Evolutionary conservation across 2,329 filamentous ascomycete species (phyloP).

Genomic region (Neocucurbitaria cava): DNA sequence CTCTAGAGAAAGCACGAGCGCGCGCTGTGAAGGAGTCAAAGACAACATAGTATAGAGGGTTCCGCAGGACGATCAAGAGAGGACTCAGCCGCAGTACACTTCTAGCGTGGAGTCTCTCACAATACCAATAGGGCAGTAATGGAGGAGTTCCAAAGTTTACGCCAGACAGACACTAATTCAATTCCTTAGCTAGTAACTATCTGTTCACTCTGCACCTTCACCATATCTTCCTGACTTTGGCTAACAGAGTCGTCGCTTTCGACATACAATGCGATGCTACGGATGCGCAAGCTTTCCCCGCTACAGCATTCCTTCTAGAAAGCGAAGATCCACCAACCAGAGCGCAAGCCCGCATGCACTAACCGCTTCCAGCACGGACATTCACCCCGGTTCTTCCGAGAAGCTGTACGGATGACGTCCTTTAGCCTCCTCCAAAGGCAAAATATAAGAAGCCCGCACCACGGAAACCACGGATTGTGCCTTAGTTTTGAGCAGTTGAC

Average conservation of each 20-base stretch:
- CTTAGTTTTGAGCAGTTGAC: conserved; percentile 21
- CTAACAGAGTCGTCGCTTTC: neutral
- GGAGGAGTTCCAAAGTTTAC: no score
- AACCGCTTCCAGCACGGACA: conserved; percentile 32
- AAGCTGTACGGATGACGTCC: conserved; percentile 26
- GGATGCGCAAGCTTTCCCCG: conserved; percentile 12
- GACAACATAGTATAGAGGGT: conserved; percentile 2
- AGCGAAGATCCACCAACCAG: conserved; percentile 36
- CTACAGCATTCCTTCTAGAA: conserved; percentile 28
- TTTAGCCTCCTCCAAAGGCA: conserved; percentile 11
- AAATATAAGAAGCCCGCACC: conserved; percentile 18
- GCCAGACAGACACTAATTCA: no score
- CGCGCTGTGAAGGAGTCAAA: conserved; percentile 17
- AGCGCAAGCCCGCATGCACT: conserved; percentile 3
- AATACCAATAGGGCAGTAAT: no score
- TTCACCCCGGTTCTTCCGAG: conserved; percentile 27
- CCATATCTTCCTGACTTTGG: no score
- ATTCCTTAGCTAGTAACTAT: no score
- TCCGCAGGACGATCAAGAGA: no score
- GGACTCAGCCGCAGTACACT: no score
- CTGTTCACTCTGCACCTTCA: no score
- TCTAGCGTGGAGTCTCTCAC: no score
- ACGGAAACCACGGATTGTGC: conserved; percentile 22
- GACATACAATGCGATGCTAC: neutral
- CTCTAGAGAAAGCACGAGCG: conserved; percentile 36